Percentiles rank a stretch among this genome's conserved stretches.
Evolutionary conservation across 768 basidiomycete genomes (phyloP).

Genomic region (Epithele typhae): DNA sequence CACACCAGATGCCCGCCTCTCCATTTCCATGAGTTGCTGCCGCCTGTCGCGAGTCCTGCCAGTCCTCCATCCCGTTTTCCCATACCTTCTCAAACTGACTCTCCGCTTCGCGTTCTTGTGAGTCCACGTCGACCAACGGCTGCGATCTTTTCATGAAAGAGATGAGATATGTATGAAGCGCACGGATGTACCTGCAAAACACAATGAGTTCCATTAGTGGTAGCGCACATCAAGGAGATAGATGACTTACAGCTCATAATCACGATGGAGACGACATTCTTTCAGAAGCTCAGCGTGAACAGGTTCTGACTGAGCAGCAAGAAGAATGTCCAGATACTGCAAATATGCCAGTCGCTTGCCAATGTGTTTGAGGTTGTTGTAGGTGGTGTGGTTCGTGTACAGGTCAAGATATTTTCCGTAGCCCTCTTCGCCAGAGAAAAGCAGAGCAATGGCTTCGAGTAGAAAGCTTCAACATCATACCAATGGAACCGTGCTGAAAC

Average conservation of each 20-base stretch:
- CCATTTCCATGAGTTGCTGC: conserved; percentile 37
- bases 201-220: not conserved
- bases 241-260: conserved; percentile 73
- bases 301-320: conserved; percentile 53
- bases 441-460: conserved; percentile 64
- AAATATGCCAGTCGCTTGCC: conserved; percentile 84
- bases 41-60: conserved; percentile 54
- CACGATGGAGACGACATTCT: conserved; percentile 64
- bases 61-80: conserved; percentile 72
- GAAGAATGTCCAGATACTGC: conserved; percentile 87
- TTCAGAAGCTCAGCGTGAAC: conserved; percentile 69
- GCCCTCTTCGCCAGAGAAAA: conserved; percentile 95
- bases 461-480: no score
- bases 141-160: conserved; percentile 84
- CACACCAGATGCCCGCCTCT: conserved; percentile 86
- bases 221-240: not conserved
- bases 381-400: conserved; percentile 82
- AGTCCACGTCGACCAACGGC: conserved; percentile 75
- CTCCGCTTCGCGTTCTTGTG: conserved; percentile 59
- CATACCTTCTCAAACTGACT: conserved; percentile 75
- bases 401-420: conserved; percentile 95
- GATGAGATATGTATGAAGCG: conserved; percentile 76
- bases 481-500: not conserved
- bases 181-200: conserved; percentile 68
- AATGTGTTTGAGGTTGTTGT: conserved; percentile 85